Evolutionary conservation across 768 basidiomycete species (phyloP), one percentile per base, ranked within the genome.

Genomic region (Kwoniella shandongensis): DNA sequence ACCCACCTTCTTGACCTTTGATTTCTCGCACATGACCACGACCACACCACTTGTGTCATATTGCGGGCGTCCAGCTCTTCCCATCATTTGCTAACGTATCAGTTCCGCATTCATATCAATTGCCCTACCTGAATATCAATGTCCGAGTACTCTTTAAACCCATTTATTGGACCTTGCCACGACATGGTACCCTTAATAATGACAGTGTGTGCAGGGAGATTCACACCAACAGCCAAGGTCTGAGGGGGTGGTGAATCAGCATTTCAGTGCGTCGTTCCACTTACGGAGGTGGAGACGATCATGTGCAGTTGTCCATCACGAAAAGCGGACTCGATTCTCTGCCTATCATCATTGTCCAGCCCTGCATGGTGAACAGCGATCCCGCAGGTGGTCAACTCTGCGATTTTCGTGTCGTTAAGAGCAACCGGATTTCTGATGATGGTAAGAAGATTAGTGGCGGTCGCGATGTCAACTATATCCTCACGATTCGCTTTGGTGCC

Each of bases 221-320:
- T 98, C 30, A 98, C 91, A 1, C 96, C 94, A 36, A 97, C 91
- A 0, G 96, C 93, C 23, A 99, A 80, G 13, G 94, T 98, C 88
- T 93, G 35, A 69, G 17, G 65, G 38, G n/a, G 46, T 29, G 32
- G 15, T 30, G 30, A 41, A 40, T 38, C 32, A 35, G 41, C 23
- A 38, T 20, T 44, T 38, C 2, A 51, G 23, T 17, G 10, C 22
- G 48, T 40, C 38, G 23, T 6, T 26, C 4, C 5, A 76, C 86
- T 48, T 64, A 91, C 91, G 15, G 90, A 96, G 22, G 89, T 97
- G 7, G 88, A 85, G 22, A 91, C 81, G 2, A 97, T 78, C 29
- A 92, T 78, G 27, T 82, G 82, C 25, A 96, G 75, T 0, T 77
- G 65, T 59, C 85, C 86, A 47, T 81, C 82, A 30, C 86, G 63